Base-by-base conservation (phyloP, 805 yeast species). In the Teunomyces panamensis region DNA sequence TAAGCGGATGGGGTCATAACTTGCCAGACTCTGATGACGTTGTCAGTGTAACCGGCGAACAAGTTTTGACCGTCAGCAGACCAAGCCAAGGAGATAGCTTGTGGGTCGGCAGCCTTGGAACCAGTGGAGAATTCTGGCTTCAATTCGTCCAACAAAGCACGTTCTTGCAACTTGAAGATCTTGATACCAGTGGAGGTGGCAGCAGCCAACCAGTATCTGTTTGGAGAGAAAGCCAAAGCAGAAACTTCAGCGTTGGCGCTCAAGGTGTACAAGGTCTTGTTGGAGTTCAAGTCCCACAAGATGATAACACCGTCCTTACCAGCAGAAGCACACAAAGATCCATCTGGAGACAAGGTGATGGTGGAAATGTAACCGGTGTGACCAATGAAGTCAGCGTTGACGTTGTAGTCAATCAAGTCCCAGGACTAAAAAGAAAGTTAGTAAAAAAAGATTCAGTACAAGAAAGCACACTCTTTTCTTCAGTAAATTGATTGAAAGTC, bases 161-260 rank as follows among this genome's bases (percentile, higher is more conserved):
- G 86, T 79, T 87, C 91, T 81, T 90, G 94, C 76, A 94, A 85
- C 86, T 91, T 89, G 89, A 84, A 94, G 84, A 94, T 85, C 88
- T 91, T 92, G 83, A 94, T 89, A 71, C 97, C 94, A 62, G 96
- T 79, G 60, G 97, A 80, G 67, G 99, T 94, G 71, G 99, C 98
- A 79, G 98, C 99, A 74, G 96, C 92, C 77, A 94, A 87, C 99
- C 99, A 94, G 95, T 89, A 94, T 87, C 99, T 91, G 96, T 89
- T 89, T 80, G 99, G 99, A 75, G 98, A 92, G 96, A 94, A 94
- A 67, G 97, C 96, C 73, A 94, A 84, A 74, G 97, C 95, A 78
- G 89, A 89, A 65, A 94, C 90, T 83, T 92, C 98, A 71, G 92
- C 94, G 75, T 94, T 89, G 66, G 96, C 92, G 68, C 82, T 79